These are phyloP conservation scores for Fusarium stilboides DNA, from an alignment of 2,329 filamentous ascomycete genomes.

Conservation along the genomic window DNA sequence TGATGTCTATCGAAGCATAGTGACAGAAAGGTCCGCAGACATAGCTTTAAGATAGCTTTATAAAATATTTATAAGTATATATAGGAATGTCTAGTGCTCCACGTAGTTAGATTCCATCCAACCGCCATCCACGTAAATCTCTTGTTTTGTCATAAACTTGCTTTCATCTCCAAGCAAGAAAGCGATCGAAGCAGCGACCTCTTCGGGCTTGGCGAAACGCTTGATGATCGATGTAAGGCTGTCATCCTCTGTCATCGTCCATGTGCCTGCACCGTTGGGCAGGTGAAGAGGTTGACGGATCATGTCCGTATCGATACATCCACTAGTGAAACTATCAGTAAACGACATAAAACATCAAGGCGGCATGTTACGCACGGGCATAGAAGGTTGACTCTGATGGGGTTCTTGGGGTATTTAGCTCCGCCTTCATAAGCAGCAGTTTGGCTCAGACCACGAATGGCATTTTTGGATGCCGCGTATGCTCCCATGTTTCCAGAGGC, in stretches of 20 bases:
- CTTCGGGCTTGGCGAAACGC: conserved; percentile 48
- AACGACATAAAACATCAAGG: rapidly evolving
- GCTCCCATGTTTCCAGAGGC: conserved; percentile 55
- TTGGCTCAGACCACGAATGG: conserved; percentile 49
- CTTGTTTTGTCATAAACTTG: conserved; percentile 51
- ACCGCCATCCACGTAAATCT: conserved; percentile 52
- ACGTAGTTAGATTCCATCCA: conserved; percentile 50
- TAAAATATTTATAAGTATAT: background rate
- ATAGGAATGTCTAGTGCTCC: background rate
- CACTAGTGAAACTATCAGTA: conserved; percentile 23
- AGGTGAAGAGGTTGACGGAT: conserved; percentile 48
- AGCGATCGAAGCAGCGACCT: conserved; percentile 51
- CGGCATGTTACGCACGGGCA: conserved; percentile 36
- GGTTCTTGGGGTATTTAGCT: conserved; percentile 46
- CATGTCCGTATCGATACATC: conserved; percentile 52
- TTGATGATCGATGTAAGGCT: conserved; percentile 49
- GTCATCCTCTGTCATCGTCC: conserved; percentile 48
- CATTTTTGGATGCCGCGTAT: conserved; percentile 55
- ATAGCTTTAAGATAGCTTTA: background rate
- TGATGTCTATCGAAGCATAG: no score
- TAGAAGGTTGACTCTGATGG: conserved; percentile 44
- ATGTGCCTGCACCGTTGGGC: conserved; percentile 43
- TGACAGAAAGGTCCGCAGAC: no score
- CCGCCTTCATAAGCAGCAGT: conserved; percentile 50
- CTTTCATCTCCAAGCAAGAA: conserved; percentile 54